Evolutionary conservation across 2,329 filamentous ascomycete genomes (phyloP).

Genomic region (Cercospora berteroae): DNA sequence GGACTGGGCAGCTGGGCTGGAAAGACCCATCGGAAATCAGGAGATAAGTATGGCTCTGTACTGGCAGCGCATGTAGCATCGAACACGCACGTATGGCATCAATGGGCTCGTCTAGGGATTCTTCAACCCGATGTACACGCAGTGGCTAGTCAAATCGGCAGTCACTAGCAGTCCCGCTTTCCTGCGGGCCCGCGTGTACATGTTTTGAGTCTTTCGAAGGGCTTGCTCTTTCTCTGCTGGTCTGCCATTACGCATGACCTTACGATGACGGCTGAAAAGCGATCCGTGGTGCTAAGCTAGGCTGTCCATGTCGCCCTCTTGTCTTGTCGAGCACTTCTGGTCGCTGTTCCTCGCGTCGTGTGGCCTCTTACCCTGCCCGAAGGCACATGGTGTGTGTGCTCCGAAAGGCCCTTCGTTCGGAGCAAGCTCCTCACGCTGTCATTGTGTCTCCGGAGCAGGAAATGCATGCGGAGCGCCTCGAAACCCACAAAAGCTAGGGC

Average conservation of each 20-base stretch:
- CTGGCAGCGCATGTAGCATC: not conserved
- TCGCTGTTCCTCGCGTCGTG: not conserved
- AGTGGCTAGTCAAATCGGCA: not conserved
- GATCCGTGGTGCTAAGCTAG: not conserved
- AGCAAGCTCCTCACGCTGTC: not conserved
- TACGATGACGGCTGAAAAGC: not conserved
- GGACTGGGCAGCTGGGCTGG: not conserved
- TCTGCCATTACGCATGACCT: not conserved
- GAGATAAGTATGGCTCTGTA: not conserved
- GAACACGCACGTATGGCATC: slow-evolving; percentile 3
- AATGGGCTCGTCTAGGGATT: not conserved
- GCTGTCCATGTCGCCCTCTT: not conserved
- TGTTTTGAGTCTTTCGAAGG: not conserved
- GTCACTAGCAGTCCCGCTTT: slow-evolving; percentile 4
- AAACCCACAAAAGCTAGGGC: slow-evolving; percentile 6
- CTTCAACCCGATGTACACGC: not conserved
- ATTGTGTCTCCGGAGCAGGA: not conserved
- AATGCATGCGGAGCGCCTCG: not conserved
- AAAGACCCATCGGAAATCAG: not conserved
- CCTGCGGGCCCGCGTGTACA: slow-evolving; percentile 6
- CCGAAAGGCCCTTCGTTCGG: not conserved
- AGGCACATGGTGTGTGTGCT: not conserved
- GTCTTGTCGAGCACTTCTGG: not conserved
- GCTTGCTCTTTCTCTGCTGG: not conserved
- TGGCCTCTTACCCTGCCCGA: not conserved